A percentile compares a stretch with the other conserved stretches of the same genome.
phyloP scores from a whole-genome alignment of 805 yeast species.

The Candida xiaguanensis region DNA sequence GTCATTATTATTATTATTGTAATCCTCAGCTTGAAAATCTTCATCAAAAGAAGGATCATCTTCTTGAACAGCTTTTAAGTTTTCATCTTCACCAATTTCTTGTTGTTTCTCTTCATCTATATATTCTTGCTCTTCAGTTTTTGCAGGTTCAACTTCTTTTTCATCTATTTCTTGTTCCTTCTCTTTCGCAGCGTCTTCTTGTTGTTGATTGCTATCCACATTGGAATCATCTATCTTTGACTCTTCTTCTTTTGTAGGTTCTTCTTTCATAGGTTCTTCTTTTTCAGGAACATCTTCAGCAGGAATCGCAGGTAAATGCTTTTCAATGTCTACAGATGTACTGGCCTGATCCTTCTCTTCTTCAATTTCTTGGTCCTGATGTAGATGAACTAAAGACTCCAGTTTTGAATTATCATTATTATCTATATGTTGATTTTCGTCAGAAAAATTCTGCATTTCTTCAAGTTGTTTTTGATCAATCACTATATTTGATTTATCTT shows the following conservation, averaged over 20 bases:
- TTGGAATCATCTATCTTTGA: not conserved
- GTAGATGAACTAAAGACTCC: conserved; percentile 3
- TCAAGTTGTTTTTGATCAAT: conserved; percentile 3
- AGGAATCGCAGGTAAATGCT: conserved; percentile 3
- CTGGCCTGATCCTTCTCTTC: not conserved
- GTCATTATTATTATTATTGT: conserved; percentile 2
- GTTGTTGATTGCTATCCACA: not conserved
- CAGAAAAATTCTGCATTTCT: conserved; percentile 1
- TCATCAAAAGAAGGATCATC: conserved; percentile 15
- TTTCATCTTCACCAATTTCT: conserved; percentile 7
- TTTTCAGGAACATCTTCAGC: not conserved
- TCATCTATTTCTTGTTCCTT: conserved; percentile 2
- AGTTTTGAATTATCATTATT: not conserved
- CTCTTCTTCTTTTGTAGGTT: not conserved
- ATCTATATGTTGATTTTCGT: not conserved
- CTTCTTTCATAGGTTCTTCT: not conserved
- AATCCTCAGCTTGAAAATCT: conserved; percentile 9
- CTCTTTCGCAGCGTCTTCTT: not conserved
- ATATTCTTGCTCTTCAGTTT: not conserved
- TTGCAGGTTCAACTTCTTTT: not conserved
- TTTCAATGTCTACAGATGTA: not conserved
- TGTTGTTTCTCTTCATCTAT: conserved; percentile 6
- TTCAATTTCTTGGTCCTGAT: not conserved
- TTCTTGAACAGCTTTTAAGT: conserved; percentile 5
- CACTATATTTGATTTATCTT: not conserved